Evolutionary conservation across 306 rosid genomes (phyloP).

Genomic region (Quercus parvula): DNA sequence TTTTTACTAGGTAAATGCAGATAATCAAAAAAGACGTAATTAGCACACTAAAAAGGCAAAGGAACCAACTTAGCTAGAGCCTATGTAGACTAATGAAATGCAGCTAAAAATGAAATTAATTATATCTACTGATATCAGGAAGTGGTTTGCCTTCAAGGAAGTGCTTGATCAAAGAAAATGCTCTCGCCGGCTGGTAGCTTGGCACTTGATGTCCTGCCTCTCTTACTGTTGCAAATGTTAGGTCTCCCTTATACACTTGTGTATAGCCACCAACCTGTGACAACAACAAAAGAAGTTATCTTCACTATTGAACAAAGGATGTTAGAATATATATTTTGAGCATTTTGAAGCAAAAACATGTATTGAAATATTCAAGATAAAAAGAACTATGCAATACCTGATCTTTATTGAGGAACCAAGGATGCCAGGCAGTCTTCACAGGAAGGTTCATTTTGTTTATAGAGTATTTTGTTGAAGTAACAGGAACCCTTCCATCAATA

Average conservation of each 20-base stretch:
- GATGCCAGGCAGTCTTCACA: constrained; percentile 51
- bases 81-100: too few relatives aligned
- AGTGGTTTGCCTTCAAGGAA: constrained; percentile 61
- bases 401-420: constrained; percentile 56
- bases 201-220: constrained; percentile 91
- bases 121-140: constrained; percentile 29
- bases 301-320: too few relatives aligned
- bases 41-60: neutral
- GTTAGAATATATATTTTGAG: too few relatives aligned
- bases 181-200: constrained; percentile 76
- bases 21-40: neutral
- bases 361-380: neutral
- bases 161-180: constrained; percentile 57
- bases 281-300: neutral
- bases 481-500: constrained; percentile 73
- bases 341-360: too few relatives aligned
- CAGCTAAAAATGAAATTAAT: too few relatives aligned
- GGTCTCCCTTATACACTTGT: constrained; percentile 53
- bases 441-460: constrained; percentile 60
- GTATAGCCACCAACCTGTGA: constrained; percentile 70
- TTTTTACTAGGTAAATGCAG: neutral
- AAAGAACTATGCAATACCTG: constrained; percentile 42
- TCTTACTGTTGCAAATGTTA: constrained; percentile 74
- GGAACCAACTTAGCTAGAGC: too few relatives aligned
- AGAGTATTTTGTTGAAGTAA: constrained; percentile 86